Conservation (phyloP, 2,329 filamentous ascomycete species). For the Penicillium crustosum region DNA sequence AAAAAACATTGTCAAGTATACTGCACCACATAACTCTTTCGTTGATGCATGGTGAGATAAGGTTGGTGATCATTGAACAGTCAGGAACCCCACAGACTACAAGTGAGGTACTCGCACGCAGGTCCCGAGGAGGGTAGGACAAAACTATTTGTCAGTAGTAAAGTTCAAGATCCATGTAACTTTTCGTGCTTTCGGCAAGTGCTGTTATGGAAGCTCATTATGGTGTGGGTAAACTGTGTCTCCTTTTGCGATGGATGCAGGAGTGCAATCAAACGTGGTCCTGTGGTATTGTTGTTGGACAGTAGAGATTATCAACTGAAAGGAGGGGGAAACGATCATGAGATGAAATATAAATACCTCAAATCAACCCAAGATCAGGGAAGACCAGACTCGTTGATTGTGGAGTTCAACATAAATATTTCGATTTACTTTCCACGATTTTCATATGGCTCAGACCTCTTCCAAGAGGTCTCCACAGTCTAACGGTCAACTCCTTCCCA, state of each 20-base stretch:
- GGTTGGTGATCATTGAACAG: not conserved
- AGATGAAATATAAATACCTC: slow-evolving; percentile 2
- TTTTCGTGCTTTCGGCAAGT: slow-evolving; percentile 3
- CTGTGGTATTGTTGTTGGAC: not conserved
- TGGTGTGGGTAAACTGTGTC: not conserved
- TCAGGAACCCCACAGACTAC: not conserved
- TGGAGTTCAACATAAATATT: no score
- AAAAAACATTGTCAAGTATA: not conserved
- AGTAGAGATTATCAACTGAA: not conserved
- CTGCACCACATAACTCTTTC: not conserved
- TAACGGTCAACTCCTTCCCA: slow-evolving; percentile 28
- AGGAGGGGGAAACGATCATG: not conserved
- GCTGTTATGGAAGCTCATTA: not conserved
- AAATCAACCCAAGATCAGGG: not conserved
- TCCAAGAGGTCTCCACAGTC: not conserved
- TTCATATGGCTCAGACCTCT: not conserved
- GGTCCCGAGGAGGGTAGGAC: slow-evolving; percentile 13
- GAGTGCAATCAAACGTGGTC: slow-evolving; percentile 1
- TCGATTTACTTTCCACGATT: not conserved
- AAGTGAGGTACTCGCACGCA: not conserved
- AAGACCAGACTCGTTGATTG: not conserved
- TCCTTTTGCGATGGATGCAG: not conserved
- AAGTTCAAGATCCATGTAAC: slow-evolving; percentile 18
- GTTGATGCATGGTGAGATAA: not conserved
- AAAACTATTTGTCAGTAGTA: slow-evolving; percentile 12